These are phyloP conservation scores for Sanghuangporus sanghuang DNA, from an alignment of 1,284 basidiomycete species.

Conservation along the genomic window DNA sequence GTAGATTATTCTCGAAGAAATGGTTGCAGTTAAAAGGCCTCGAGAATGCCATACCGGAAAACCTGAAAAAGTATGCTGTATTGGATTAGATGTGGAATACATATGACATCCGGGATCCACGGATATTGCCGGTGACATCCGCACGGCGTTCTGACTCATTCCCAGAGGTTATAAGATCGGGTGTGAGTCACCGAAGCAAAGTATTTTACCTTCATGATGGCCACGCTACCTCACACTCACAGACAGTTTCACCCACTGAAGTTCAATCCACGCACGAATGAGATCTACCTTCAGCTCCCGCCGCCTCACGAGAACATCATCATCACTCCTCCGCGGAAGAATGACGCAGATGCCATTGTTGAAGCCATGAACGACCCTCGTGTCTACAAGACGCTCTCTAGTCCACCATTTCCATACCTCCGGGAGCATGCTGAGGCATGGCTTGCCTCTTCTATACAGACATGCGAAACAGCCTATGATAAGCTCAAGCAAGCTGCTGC, in stretches of 20 bases:
- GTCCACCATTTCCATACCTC: constrained; percentile 22
- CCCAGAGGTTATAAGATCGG: neutral
- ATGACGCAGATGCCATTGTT: constrained; percentile 14
- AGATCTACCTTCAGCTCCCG: constrained; percentile 22
- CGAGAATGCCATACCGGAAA: constrained; percentile 73
- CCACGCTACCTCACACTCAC: neutral
- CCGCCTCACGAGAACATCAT: constrained; percentile 24
- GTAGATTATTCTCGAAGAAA: constrained; percentile 89
- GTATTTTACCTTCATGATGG: neutral
- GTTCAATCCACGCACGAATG: constrained; percentile 19
- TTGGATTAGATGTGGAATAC: constrained; percentile 48
- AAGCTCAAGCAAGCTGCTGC: constrained; percentile 1
- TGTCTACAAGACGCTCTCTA: constrained; percentile 17
- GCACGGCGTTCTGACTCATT: neutral
- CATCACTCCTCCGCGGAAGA: constrained; percentile 21
- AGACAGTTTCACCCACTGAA: constrained; percentile 17
- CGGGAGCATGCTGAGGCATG: constrained; percentile 20
- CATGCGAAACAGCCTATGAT: constrained; percentile 5
- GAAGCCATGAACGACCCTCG: constrained; percentile 20
- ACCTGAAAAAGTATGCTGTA: constrained; percentile 88
- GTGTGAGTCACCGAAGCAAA: neutral
- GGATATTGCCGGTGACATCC: neutral
- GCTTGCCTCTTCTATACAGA: constrained; percentile 7
- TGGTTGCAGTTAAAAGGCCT: constrained; percentile 90
- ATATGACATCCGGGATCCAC: constrained; percentile 2